Evolutionary conservation across 805 yeast species (phyloP), one percentile per base, ranked within the genome.

Genomic region (Brettanomyces anomalus): DNA sequence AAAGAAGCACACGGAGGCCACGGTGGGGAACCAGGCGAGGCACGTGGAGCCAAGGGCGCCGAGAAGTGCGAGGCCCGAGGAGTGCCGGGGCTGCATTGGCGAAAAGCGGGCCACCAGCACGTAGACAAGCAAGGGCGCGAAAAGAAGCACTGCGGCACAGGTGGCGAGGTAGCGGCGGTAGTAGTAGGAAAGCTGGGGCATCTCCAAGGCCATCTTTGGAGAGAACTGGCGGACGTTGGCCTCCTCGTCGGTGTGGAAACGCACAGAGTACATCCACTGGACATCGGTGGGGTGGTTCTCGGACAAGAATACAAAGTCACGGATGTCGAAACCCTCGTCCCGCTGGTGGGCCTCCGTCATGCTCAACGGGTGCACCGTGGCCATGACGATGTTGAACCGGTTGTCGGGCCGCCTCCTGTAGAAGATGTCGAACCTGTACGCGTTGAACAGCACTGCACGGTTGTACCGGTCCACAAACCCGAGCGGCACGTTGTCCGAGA

Each of bases 401-500:
- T 39, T 20, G 13, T 39, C 42, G 24, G 33, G 33, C 16, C 15
- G 19, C 16, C 21, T 14, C 15, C 28, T 6, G 30, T 39, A 39
- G 37, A 32, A n/a, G 17, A 39, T 33, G 16, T 31, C 30, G 31
- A 39, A 39, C 17, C 33, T 18, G 20, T n/a, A 21, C 18, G n/a
- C n/a, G 30, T 39, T 39, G 36, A 21, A 33, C 7, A 39, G 36
- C 14, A 39, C 37, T 14, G 42, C 42, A 5, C 42, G 14, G 28
- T 21, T 20, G 31, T 39, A 33, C 14, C 37, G 28, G 20, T 39
- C 42, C 8, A 39, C 30, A 15, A 32, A 39, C 17, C 42, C 42
- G n/a, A 39, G 36, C n/a, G 42, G 42, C 18, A 39, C 28, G 37
- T 33, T 33, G 19, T 31, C 21, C 17, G 42, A n/a, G 31, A 31